These are phyloP conservation scores for Wickerhamomyces kurtzmanii DNA, from an alignment of 805 yeast genomes.

Conservation along the genomic window DNA sequence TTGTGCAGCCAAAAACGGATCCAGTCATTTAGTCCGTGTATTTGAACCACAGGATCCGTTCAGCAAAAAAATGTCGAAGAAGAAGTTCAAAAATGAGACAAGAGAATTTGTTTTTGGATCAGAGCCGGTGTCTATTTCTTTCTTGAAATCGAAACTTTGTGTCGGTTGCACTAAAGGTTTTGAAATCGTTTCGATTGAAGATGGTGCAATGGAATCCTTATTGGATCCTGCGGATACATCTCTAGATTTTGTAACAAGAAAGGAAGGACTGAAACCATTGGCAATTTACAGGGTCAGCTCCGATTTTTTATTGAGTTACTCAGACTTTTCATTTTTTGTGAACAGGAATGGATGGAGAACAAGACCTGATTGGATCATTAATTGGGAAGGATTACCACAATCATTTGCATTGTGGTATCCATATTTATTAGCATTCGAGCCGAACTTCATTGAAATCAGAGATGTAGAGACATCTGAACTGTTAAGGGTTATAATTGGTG, in stretches of 20 bases:
- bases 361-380: conserved; percentile 84
- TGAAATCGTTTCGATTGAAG: conserved; percentile 83
- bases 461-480: conserved; percentile 83
- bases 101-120: conserved; percentile 75
- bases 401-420: conserved; percentile 93
- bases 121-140: conserved; percentile 88
- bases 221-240: conserved; percentile 98
- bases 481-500: conserved; percentile 84
- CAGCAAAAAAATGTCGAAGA: conserved; percentile 49
- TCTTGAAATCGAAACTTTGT: conserved; percentile 79
- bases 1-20: conserved; percentile 80
- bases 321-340: conserved; percentile 91
- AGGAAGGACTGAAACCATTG: conserved; percentile 79
- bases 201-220: conserved; percentile 77
- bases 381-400: conserved; percentile 96
- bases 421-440: conserved; percentile 82
- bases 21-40: conserved; percentile 71
- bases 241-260: conserved; percentile 80
- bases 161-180: conserved; percentile 96
- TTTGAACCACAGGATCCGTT: conserved; percentile 84
- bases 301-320: conserved; percentile 80
- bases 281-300: conserved; percentile 85
- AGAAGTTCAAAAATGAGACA: conserved; percentile 56
- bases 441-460: conserved; percentile 83
- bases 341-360: conserved; percentile 96